These are phyloP conservation scores for Atractiella rhizophila DNA, from an alignment of 768 basidiomycete genomes.

Conservation along the genomic window DNA sequence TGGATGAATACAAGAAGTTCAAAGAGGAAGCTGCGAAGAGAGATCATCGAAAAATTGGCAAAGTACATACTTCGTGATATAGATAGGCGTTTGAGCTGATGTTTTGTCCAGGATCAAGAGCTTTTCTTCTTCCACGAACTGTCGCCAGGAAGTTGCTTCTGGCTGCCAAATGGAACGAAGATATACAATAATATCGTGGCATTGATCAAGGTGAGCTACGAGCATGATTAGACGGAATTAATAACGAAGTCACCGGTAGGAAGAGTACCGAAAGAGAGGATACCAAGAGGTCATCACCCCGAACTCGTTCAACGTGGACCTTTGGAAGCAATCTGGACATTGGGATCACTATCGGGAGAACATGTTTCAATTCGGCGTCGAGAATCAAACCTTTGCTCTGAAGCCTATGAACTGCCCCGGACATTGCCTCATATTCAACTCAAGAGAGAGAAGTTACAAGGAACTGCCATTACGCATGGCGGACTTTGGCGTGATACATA, in stretches of 20 bases:
- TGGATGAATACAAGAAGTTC: conserved; percentile 83
- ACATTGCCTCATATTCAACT: conserved; percentile 86
- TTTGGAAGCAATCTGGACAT: conserved; percentile 96
- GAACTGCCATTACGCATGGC: conserved; percentile 94
- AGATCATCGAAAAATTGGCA: conserved; percentile 88
- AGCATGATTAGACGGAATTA: background rate
- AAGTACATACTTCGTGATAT: conserved; percentile 23
- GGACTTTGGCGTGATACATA: conserved; percentile 88
- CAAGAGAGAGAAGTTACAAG: conserved; percentile 72
- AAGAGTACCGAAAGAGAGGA: conserved; percentile 84
- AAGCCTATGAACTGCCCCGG: conserved; percentile 97
- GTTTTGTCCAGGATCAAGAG: conserved; percentile 52
- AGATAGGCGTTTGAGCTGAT: background rate
- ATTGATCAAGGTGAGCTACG: conserved; percentile 48
- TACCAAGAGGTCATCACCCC: conserved; percentile 97
- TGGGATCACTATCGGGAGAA: conserved; percentile 74
- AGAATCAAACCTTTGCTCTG: conserved; percentile 84
- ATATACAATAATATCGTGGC: conserved; percentile 87
- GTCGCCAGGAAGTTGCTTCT: conserved; percentile 85
- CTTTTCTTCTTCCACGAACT: conserved; percentile 95
- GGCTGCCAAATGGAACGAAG: conserved; percentile 84
- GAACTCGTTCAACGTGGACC: conserved; percentile 84
- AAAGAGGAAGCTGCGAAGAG: conserved; percentile 93
- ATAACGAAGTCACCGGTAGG: too few relatives aligned
- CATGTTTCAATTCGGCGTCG: conserved; percentile 83